These are phyloP conservation scores for Inga leiocalycina DNA, from an alignment of 306 rosid genomes.

Conservation along the genomic window DNA sequence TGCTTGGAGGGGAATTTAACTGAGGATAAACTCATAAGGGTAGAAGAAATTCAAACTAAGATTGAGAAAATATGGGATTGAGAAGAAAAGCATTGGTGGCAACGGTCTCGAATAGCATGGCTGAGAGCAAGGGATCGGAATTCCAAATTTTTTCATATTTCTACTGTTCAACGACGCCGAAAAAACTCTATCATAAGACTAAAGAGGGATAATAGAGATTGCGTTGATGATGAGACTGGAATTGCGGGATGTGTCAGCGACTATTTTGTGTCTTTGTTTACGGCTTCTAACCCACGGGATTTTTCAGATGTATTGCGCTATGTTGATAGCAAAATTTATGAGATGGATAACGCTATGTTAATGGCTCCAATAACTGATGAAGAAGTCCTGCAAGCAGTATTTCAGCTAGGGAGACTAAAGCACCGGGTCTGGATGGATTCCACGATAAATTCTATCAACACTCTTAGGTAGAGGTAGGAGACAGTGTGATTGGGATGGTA, in stretches of 20 bases:
- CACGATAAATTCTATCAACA: not conserved
- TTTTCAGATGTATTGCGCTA: too few species aligned
- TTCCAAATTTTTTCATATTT: not conserved
- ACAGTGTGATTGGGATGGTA: not conserved
- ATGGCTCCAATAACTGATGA: not conserved
- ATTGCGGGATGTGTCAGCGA: accelerated
- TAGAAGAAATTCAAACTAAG: accelerated
- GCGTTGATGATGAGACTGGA: not conserved
- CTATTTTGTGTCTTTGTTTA: too few species aligned
- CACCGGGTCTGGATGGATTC: not conserved
- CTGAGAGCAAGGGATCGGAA: not conserved
- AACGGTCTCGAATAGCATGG: not conserved
- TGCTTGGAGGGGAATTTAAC: not conserved
- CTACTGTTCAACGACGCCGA: accelerated
- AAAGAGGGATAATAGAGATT: not conserved
- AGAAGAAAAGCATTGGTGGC: not conserved
- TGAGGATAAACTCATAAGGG: accelerated
- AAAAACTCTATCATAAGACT: not conserved
- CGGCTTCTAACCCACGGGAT: not conserved
- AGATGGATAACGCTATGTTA: not conserved
- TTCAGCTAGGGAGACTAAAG: not conserved
- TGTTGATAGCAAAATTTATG: too few species aligned
- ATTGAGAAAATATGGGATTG: not conserved
- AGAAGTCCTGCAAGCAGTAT: not conserved
- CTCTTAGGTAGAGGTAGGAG: accelerated